Conservation (phyloP, 2,329 filamentous ascomycete species). For the Xylaria sp. region DNA sequence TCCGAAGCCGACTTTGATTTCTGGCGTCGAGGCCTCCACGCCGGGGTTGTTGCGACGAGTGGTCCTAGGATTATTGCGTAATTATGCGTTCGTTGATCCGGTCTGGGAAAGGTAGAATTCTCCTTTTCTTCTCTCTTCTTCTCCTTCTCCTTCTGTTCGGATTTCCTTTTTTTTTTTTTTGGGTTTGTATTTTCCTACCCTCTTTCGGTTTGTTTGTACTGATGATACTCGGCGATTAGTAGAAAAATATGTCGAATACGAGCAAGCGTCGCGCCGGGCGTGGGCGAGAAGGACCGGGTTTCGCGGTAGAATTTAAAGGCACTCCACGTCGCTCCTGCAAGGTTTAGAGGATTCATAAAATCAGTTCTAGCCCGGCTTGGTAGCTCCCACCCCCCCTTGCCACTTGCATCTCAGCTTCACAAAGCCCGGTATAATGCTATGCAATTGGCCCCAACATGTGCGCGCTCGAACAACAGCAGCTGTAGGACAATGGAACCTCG, state of each 20-base stretch:
- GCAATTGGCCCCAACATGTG: conserved; percentile 22
- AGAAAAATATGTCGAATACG: conserved; percentile 30
- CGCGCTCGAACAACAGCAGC: neutral
- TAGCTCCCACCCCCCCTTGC: conserved; percentile 14
- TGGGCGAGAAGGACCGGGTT: conserved; percentile 21
- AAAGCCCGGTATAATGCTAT: conserved; percentile 6
- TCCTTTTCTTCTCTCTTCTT: neutral
- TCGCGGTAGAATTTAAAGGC: conserved; percentile 30
- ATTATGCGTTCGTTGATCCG: conserved; percentile 2
- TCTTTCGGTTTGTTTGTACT: conserved; percentile 6
- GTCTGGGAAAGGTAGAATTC: neutral
- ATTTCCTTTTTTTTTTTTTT: too few relatives aligned
- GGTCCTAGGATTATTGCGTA: conserved; percentile 8
- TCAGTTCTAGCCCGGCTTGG: conserved; percentile 16
- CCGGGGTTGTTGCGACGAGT: conserved; percentile 13
- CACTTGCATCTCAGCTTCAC: conserved; percentile 24
- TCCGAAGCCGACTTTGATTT: too few relatives aligned
- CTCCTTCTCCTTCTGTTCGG: neutral
- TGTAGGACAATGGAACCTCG: too few relatives aligned
- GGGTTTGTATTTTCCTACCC: conserved; percentile 1
- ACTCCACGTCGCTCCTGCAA: conserved; percentile 10
- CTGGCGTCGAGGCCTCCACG: conserved; percentile 7
- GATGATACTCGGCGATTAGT: neutral
- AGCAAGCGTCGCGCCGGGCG: conserved; percentile 20
- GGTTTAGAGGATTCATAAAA: conserved; percentile 25